Evolutionary conservation across 179 eudicot genomes (phyloP), one percentile per base, ranked within the genome.

Genomic region (Actinidia arguta): DNA sequence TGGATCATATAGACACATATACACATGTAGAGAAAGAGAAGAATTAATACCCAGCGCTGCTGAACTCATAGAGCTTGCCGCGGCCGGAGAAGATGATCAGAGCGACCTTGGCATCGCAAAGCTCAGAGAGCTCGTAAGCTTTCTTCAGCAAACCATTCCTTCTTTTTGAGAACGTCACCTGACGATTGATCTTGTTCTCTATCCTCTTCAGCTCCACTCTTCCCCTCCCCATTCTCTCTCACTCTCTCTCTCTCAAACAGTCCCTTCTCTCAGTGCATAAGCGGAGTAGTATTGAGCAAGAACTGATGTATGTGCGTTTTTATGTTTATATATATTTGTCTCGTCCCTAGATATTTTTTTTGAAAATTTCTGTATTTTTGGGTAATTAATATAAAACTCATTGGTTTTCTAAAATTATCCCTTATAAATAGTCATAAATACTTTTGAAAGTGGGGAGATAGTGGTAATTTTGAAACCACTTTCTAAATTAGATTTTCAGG

Each of bases 21-120:
- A 31, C 36, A 31, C 36, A 31, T 2, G 2, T 2, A 63, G n/a
- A 46, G 27, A 73, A 22, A 61, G 31, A 75, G 12, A 18, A 27
- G 8, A 25, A 27, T 44, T 20, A 62, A n/a, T 79, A 86, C 88
- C 90, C 90, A 67, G 85, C 12, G 83, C 93, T 92, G 83, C 91
- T 87, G 80, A 91, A 95, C 69, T 94, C 93, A 20, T 88, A 94
- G 87, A 95, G 94, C 79, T 92, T 92, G 81, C 97, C 97, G 8
- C 98, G 94, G 73, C 90, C 80, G 8, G 97, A 93, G 94, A 95
- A 95, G 86, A 95, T 80, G 87, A 95, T 91, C 83, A 95, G 96
- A 61, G 88, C 94, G 27, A 91, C 89, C 74, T 90, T 92, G 71
- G 93, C 93, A 44, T 91, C 93, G 80, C 97, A 93, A 25, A 93